Conservation (phyloP, 1,139 yeast species). For the Candida sojae region DNA sequence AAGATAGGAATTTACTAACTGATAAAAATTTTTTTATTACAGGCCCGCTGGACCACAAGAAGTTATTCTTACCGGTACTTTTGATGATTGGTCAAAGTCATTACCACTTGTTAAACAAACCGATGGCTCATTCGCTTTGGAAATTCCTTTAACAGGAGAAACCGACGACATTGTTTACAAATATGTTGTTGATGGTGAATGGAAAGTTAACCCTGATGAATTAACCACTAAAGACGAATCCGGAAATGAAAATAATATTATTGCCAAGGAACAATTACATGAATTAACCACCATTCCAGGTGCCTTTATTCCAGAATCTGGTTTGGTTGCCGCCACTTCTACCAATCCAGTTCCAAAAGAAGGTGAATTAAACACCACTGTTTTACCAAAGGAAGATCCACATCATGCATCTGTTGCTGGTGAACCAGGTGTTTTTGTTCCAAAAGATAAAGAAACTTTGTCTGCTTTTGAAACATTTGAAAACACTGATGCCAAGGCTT, state of each 20-base stretch:
- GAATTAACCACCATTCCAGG: conserved; percentile 26
- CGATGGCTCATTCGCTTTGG: conserved; percentile 60
- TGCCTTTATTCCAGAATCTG: conserved; percentile 61
- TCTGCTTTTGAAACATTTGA: conserved; percentile 39
- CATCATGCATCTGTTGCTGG: conserved; percentile 42
- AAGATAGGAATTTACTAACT: conserved; percentile 2
- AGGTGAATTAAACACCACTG: conserved; percentile 47
- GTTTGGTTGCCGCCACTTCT: conserved; percentile 22
- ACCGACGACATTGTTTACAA: conserved; percentile 56
- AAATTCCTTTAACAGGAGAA: conserved; percentile 52
- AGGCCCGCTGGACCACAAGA: conserved; percentile 79
- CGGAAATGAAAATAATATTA: conserved; percentile 65
- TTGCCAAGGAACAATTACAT: conserved; percentile 44
- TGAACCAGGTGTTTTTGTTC: conserved; percentile 58
- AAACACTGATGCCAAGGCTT: conserved; percentile 46
- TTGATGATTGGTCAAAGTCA: conserved; percentile 71
- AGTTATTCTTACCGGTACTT: conserved; percentile 74
- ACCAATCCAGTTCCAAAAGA: conserved; percentile 7
- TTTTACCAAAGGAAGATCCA: conserved; percentile 54
- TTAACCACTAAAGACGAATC: conserved; percentile 45
- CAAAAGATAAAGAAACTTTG: conserved; percentile 39
- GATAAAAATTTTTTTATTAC: conserved; percentile 5
- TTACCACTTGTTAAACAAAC: conserved; percentile 59
- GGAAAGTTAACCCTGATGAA: conserved; percentile 55
- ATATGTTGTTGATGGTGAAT: conserved; percentile 74